Evolutionary conservation across 1,284 basidiomycete genomes (phyloP), one percentile per base, ranked within the genome.

Genomic region (Ceratobasidium sp.): DNA sequence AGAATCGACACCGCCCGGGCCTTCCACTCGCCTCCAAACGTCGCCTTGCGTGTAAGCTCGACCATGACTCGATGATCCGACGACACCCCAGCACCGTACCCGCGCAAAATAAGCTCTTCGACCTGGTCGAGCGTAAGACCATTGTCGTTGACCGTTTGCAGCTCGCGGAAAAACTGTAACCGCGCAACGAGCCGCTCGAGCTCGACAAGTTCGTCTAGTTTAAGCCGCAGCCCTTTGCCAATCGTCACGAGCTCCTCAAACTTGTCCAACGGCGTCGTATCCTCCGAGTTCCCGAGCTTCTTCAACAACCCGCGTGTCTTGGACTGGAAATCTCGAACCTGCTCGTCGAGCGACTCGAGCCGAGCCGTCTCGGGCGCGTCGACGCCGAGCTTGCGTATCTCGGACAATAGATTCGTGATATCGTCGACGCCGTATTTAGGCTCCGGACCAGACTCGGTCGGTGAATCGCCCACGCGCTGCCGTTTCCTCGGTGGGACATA

Each of bases 361-460:
- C 86, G 83, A 15, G 83, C 85, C 54, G 95, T 92, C 84, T 96
- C 95, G 6, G 90, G 89, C 76, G 90, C 89, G 80, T 96, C 94
- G 81, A 96, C 96, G 0, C 94, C 94, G 26, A 96, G 89, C 20
- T 84, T 86, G 62, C 92, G 90, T 2, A 93, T 93, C 81, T 95
- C 92, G 7, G 84, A 83, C n/a, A 96, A 84, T 33, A 95, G 86
- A 12, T 86, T 85, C 80, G 92, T 90, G 20, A 95, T 86, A 78
- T 94, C 93, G 46, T 88, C 88, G 56, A 94, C 83, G 50, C 89
- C 87, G 64, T 91, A 91, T 80, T 94, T 92, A 12, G 91, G 91
- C 79, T 20, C 85, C 84, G 23, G 81, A 83, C 7, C 59, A 50
- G 20, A 69, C 54, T 26, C 79, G 70, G 7, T 78, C 74, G 65